Conservation (phyloP, 208 protist species). For the Trypanosoma congolense region DNA sequence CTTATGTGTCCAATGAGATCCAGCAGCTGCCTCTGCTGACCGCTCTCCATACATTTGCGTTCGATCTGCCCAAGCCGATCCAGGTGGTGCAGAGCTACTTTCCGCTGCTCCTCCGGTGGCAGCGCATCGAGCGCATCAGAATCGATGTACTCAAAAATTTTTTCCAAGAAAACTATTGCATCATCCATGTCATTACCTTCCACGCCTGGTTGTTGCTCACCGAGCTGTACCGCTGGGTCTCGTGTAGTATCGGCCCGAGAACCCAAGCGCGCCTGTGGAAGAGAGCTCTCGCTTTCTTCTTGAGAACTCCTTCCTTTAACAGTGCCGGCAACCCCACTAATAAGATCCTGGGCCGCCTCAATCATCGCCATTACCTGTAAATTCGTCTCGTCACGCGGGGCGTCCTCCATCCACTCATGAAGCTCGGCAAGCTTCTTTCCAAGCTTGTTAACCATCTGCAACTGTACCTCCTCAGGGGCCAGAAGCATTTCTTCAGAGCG, state of each 20-base stretch:
- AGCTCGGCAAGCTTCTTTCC: conserved; percentile 7
- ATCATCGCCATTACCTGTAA: conserved; percentile 11
- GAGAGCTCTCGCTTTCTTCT: too few species aligned
- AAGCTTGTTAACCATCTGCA: conserved; percentile 4
- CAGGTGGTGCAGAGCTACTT: conserved; percentile 23
- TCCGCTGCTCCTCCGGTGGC: conserved; percentile 20
- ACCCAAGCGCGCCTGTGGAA: too few species aligned
- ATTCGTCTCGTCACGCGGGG: conserved; percentile 18
- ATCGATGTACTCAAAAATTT: conserved; percentile 32
- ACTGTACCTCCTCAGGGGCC: conserved; percentile 13
- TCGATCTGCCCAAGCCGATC: conserved; percentile 28
- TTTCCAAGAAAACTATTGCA: conserved; percentile 15
- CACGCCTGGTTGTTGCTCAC: conserved; percentile 8
- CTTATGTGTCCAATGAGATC: conserved; percentile 54
- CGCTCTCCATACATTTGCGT: conserved; percentile 9
- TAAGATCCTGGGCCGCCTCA: conserved; percentile 9
- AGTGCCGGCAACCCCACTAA: conserved; percentile 3
- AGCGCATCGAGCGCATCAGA: conserved; percentile 41
- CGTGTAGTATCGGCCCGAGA: too few species aligned
- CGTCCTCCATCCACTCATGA: conserved; percentile 13
- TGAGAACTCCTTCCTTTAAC: too few species aligned
- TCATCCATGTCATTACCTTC: conserved; percentile 10
- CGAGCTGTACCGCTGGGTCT: too few species aligned
- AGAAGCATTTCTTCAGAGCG: conserved; percentile 25
- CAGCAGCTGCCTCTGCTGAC: conserved; percentile 15